phyloP scores from a whole-genome alignment of 306 rosid genomes.

The Luffa aegyptiaca region DNA sequence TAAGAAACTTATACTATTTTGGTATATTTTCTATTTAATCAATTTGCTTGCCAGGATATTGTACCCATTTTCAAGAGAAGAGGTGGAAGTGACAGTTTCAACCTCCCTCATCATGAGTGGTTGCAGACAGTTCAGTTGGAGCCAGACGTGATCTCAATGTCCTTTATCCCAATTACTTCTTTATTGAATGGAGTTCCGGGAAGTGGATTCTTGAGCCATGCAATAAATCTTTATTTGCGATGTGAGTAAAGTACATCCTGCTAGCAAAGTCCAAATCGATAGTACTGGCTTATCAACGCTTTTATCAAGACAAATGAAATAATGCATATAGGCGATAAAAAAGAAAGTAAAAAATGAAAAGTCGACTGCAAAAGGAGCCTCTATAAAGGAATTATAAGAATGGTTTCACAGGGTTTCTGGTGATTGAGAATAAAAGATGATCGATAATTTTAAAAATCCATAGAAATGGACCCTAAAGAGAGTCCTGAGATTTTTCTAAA shows the following conservation, averaged over 20 bases:
- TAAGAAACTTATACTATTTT: background rate
- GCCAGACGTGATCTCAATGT: constrained; percentile 94
- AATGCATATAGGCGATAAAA: background rate
- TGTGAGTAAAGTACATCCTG: constrained; percentile 43
- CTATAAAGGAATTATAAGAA: background rate
- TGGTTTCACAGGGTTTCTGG: background rate
- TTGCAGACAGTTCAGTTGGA: constrained; percentile 72
- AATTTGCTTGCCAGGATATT: constrained; percentile 50
- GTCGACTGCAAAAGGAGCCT: background rate
- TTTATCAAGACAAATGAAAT: background rate
- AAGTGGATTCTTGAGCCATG: constrained; percentile 97
- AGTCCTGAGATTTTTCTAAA: background rate
- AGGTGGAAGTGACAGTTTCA: constrained; percentile 63
- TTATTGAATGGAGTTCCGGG: constrained; percentile 89
- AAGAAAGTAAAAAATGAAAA: too few relatives aligned
- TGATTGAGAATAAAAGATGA: background rate
- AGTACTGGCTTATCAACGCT: background rate
- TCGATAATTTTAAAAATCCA: background rate
- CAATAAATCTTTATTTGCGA: constrained; percentile 91
- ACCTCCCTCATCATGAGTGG: constrained; percentile 68
- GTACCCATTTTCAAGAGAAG: constrained; percentile 67
- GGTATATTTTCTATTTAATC: background rate
- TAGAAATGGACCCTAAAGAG: background rate
- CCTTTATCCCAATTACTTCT: constrained; percentile 90
- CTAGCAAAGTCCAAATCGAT: background rate